A percentile compares a stretch with the other conserved stretches of the same genome.
Evolutionary conservation across 805 yeast genomes (phyloP).

Genomic region (Saturnispora besseyi): DNA sequence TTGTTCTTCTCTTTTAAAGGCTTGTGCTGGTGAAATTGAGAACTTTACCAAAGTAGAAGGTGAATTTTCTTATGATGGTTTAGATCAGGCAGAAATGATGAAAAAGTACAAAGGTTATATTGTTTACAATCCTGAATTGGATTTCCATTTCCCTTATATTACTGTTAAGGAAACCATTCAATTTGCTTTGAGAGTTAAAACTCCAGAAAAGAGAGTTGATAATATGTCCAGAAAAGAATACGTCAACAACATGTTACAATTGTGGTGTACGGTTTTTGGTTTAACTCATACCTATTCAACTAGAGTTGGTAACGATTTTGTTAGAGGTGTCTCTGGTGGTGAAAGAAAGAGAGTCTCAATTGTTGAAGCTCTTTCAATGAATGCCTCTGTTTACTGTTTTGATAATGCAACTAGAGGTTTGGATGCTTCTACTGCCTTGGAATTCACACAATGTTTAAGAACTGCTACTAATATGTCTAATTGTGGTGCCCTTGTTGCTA

Average conservation of each 20-base stretch:
- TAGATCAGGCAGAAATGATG: slow-evolving; percentile 51
- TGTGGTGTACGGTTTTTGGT: slow-evolving; percentile 48
- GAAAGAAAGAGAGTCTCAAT: slow-evolving; percentile 64
- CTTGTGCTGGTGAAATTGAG: slow-evolving; percentile 45
- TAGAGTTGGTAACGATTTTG: slow-evolving; percentile 56
- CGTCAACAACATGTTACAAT: slow-evolving; percentile 34
- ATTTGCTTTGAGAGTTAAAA: slow-evolving; percentile 62
- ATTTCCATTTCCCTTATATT: slow-evolving; percentile 67
- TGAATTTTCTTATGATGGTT: slow-evolving; percentile 51
- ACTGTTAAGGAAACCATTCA: slow-evolving; percentile 66
- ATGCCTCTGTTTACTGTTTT: slow-evolving; percentile 51
- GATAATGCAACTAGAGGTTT: slow-evolving; percentile 66
- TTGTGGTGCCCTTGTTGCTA: slow-evolving; percentile 52
- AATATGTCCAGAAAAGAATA: slow-evolving; percentile 34
- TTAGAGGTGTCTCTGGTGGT: slow-evolving; percentile 65
- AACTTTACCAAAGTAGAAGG: slow-evolving; percentile 44
- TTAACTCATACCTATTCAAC: slow-evolving; percentile 51
- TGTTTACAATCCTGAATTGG: slow-evolving; percentile 53
- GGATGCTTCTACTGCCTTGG: slow-evolving; percentile 65
- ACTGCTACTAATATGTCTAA: slow-evolving; percentile 52
- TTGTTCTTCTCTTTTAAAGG: slow-evolving; percentile 60
- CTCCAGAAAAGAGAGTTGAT: slow-evolving; percentile 45
- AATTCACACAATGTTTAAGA: slow-evolving; percentile 52
- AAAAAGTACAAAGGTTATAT: slow-evolving; percentile 44
- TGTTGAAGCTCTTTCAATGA: slow-evolving; percentile 51